These are phyloP conservation scores for Dioscorea alata DNA, from an alignment of 106 monocot genomes.

Conservation along the genomic window DNA sequence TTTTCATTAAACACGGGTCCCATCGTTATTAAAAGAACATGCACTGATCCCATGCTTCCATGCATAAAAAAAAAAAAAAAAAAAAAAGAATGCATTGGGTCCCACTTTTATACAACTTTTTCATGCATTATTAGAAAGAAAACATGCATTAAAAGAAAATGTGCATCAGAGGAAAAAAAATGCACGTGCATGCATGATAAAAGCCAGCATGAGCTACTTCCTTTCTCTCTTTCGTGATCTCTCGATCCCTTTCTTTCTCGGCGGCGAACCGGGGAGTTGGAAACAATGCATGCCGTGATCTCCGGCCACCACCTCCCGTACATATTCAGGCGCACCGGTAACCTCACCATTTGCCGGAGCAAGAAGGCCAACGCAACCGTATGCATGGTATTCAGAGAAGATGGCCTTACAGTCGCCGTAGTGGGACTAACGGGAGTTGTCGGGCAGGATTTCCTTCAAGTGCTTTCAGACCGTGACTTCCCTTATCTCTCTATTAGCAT, in stretches of 20 bases:
- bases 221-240: too few relatives aligned
- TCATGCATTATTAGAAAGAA: too few relatives aligned
- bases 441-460: constrained; percentile 89
- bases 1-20: too few relatives aligned
- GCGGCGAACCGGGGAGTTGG: background rate
- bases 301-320: constrained; percentile 1
- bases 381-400: constrained; percentile 52
- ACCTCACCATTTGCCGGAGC: background rate
- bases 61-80: too few relatives aligned
- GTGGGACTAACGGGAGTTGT: constrained; percentile 94
- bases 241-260: background rate
- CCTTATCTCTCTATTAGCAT: constrained; percentile 70
- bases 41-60: too few relatives aligned
- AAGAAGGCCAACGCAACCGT: constrained; percentile 6
- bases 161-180: too few relatives aligned
- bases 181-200: too few relatives aligned
- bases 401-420: constrained; percentile 76
- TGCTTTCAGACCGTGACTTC: constrained; percentile 86
- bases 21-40: too few relatives aligned
- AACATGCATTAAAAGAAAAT: too few relatives aligned
- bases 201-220: too few relatives aligned
- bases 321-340: background rate
- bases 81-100: too few relatives aligned
- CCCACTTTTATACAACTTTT: too few relatives aligned
- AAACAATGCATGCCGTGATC: constrained; percentile 22